These are phyloP conservation scores for Croton setiger DNA, from an alignment of 441 rosid genomes.

Conservation along the genomic window DNA sequence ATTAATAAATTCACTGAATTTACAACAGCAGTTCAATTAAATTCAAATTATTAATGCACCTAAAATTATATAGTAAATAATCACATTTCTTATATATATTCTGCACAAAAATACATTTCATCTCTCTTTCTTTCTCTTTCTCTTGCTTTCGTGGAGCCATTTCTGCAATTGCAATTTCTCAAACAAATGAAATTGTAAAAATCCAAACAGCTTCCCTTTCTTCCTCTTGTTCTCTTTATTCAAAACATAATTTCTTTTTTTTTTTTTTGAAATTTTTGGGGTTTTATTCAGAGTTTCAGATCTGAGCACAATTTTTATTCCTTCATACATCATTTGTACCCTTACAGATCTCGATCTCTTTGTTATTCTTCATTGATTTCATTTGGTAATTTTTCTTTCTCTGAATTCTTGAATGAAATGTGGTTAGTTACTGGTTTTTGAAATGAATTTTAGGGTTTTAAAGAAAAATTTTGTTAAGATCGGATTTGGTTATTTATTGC, in stretches of 20 bases:
- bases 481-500: slow-evolving; percentile 21
- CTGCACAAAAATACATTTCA: slow-evolving; percentile 1
- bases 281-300: slow-evolving; percentile 26
- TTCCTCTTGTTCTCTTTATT: neutral
- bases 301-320: slow-evolving; percentile 32
- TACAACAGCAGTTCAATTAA: slow-evolving; percentile 12
- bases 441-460: slow-evolving; percentile 1
- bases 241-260: too few species aligned
- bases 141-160: neutral
- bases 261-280: slow-evolving; percentile 25
- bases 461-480: neutral
- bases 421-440: neutral
- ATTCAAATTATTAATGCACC: neutral
- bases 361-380: slow-evolving; percentile 6
- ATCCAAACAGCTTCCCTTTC: neutral
- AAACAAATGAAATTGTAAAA: neutral
- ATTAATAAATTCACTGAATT: slow-evolving; percentile 2
- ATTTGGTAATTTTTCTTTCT: slow-evolving; percentile 22
- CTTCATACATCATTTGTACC: slow-evolving; percentile 1
- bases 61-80: neutral
- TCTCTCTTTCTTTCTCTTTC: slow-evolving; percentile 5
- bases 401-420: slow-evolving; percentile 7
- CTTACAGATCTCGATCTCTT: slow-evolving; percentile 35
- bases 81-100: slow-evolving; percentile 6
- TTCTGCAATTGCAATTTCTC: neutral